These are phyloP conservation scores for Chaetomium globosum DNA, from an alignment of 2,329 filamentous ascomycete genomes.

Conservation along the genomic window DNA sequence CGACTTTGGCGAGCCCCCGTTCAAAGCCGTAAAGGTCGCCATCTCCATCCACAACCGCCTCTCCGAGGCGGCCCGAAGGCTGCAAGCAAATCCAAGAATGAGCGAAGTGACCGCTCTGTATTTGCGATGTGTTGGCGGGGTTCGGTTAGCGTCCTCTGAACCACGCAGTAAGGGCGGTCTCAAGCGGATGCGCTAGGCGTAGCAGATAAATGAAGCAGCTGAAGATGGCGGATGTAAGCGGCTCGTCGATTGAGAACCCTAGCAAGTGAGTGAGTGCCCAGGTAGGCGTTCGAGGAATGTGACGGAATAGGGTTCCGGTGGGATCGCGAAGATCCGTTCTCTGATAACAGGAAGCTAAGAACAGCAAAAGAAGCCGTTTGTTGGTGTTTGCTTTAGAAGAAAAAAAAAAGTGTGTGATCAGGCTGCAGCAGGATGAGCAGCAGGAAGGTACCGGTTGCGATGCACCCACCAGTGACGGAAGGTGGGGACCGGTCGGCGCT, in stretches of 20 bases:
- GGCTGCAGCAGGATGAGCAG: constrained; percentile 36
- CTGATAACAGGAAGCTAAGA: constrained; percentile 23
- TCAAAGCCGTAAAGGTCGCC: constrained; percentile 58
- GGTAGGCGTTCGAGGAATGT: background rate
- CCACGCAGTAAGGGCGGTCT: constrained; percentile 21
- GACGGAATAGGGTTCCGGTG: constrained; percentile 1
- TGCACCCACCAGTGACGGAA: constrained; percentile 34
- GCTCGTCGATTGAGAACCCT: constrained; percentile 10
- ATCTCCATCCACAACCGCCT: constrained; percentile 43
- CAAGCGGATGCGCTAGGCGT: constrained; percentile 23
- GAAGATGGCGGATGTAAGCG: constrained; percentile 26
- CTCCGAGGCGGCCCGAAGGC: constrained; percentile 1
- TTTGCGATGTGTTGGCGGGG: constrained; percentile 8
- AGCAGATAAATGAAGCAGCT: constrained; percentile 33
- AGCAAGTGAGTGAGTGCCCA: background rate
- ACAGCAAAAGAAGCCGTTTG: constrained; percentile 20
- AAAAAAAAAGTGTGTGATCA: constrained; percentile 35
- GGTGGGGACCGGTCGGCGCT: constrained; percentile 31
- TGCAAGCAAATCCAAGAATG: background rate
- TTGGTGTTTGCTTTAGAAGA: background rate
- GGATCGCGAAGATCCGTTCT: constrained; percentile 23
- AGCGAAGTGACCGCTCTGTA: constrained; percentile 20
- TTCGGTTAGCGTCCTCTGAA: constrained; percentile 10
- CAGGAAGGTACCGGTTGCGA: constrained; percentile 32
- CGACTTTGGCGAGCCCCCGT: constrained; percentile 52